phyloP scores from a whole-genome alignment of 768 basidiomycete species.

The Steccherinum ochraceum region DNA sequence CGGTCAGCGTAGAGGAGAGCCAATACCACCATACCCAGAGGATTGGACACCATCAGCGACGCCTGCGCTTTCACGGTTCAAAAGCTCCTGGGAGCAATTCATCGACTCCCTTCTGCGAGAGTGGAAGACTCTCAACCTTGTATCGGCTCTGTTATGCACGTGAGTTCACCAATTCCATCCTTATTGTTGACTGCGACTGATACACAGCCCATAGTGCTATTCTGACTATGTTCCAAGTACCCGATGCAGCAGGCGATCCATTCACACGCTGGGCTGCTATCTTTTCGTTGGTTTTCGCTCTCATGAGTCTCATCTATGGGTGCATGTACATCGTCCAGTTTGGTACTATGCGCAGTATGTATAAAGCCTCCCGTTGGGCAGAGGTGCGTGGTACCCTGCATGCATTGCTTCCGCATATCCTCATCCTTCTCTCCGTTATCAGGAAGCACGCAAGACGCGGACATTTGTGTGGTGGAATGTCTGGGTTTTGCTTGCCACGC shows the following conservation, averaged over 20 bases:
- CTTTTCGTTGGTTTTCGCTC: slow-evolving; percentile 56
- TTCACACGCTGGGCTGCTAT: slow-evolving; percentile 57
- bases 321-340: slow-evolving; percentile 72
- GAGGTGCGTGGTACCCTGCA: slow-evolving; percentile 34
- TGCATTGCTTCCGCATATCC: neutral
- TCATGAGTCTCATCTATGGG: slow-evolving; percentile 69
- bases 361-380: slow-evolving; percentile 66
- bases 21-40: slow-evolving; percentile 25
- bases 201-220: slow-evolving; percentile 49
- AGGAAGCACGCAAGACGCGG: slow-evolving; percentile 54
- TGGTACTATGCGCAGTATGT: slow-evolving; percentile 66
- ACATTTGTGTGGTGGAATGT: slow-evolving; percentile 56
- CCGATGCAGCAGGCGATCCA: slow-evolving; percentile 47
- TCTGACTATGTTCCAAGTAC: slow-evolving; percentile 58
- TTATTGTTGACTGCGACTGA: neutral
- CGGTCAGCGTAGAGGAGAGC: neutral
- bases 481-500: slow-evolving; percentile 63
- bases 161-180: slow-evolving; percentile 20
- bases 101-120: slow-evolving; percentile 64
- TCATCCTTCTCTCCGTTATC: neutral
- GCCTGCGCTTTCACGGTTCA: slow-evolving; percentile 60
- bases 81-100: slow-evolving; percentile 62
- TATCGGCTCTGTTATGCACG: slow-evolving; percentile 58
- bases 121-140: slow-evolving; percentile 73
- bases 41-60: slow-evolving; percentile 46